Evolutionary conservation across 495 filamentous ascomycete species (phyloP).

Genomic region (Neurospora discreta): DNA sequence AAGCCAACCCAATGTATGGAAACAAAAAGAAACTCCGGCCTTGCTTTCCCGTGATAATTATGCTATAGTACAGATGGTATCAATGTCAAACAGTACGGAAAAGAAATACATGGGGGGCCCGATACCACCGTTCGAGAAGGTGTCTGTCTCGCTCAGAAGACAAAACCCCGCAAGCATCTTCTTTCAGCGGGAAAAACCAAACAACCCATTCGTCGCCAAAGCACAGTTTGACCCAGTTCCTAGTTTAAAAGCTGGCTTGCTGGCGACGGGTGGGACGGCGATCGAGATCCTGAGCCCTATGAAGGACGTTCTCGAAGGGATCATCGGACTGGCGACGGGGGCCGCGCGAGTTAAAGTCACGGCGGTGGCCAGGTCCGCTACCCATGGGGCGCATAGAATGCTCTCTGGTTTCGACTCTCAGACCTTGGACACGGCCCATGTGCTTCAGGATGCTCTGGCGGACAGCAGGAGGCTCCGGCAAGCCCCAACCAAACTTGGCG

Average conservation of each 20-base stretch:
- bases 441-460: constrained; percentile 27
- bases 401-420: constrained; percentile 35
- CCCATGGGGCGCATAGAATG: neutral
- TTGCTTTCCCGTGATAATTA: neutral
- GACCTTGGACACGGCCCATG: constrained; percentile 32
- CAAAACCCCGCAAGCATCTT: neutral
- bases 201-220: neutral
- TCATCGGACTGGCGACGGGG: neutral
- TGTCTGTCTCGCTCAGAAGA: neutral
- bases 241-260: neutral
- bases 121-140: neutral
- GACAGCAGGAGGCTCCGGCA: constrained; percentile 46
- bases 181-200: neutral
- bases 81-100: neutral
- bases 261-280: neutral
- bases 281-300: neutral
- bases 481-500: constrained; percentile 48
- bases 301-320: neutral
- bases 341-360: neutral
- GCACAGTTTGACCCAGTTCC: neutral
- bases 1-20: neutral
- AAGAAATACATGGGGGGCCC: neutral
- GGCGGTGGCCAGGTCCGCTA: neutral
- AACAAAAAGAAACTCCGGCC: neutral
- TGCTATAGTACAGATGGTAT: neutral